Conservation (phyloP, 345 rosid species). For the Sonneratia caseolaris region DNA sequence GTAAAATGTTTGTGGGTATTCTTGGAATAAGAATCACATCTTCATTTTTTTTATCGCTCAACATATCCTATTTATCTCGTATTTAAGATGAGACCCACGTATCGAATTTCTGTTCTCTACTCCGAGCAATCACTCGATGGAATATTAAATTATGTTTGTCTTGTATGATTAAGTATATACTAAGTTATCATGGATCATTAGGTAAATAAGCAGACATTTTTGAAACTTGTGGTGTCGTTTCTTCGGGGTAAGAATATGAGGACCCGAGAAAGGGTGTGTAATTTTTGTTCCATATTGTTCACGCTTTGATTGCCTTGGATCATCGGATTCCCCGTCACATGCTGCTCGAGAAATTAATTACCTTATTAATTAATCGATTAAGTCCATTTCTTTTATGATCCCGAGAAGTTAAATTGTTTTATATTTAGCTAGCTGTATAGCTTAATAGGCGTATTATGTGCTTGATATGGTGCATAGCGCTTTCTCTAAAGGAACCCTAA, state of each 20-base stretch:
- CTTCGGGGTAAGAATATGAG: neutral
- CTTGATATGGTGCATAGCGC: too few relatives aligned
- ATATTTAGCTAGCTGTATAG: too few relatives aligned
- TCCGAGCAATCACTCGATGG: too few relatives aligned
- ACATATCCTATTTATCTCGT: too few relatives aligned
- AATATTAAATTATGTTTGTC: neutral
- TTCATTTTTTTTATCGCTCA: too few relatives aligned
- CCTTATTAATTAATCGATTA: neutral
- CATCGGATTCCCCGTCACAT: slow-evolving; percentile 10
- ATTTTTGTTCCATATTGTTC: slow-evolving; percentile 3
- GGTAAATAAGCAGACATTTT: neutral
- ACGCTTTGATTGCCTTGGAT: neutral
- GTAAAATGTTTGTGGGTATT: too few relatives aligned
- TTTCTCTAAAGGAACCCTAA: too few relatives aligned
- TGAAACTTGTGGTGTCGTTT: slow-evolving; percentile 8
- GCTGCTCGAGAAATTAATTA: neutral
- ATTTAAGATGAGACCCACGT: too few relatives aligned
- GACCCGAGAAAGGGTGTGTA: neutral
- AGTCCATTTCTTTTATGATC: neutral
- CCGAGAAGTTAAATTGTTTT: neutral
- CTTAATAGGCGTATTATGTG: too few relatives aligned
- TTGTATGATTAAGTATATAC: neutral
- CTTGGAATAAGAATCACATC: too few relatives aligned
- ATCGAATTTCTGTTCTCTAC: too few relatives aligned
- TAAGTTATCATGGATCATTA: neutral